Evolutionary conservation across 805 yeast genomes (phyloP).

Genomic region (Jamesozyma gamospora): DNA sequence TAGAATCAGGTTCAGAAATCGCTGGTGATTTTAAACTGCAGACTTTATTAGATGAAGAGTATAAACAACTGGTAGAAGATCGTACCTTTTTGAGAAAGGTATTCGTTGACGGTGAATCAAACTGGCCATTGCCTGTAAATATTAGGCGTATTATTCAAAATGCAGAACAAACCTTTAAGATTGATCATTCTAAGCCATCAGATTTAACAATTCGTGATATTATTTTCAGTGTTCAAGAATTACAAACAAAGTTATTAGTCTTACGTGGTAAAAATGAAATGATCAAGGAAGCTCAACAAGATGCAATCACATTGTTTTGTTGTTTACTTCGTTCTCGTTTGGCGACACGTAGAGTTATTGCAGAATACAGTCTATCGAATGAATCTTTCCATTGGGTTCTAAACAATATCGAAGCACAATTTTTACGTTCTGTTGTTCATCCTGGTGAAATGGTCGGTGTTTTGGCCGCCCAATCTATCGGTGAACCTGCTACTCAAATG

Average conservation of each 20-base stretch:
- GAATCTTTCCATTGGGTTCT: slow-evolving; percentile 92
- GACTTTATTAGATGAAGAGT: slow-evolving; percentile 72
- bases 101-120: slow-evolving; percentile 87
- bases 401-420: slow-evolving; percentile 90
- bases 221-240: slow-evolving; percentile 56
- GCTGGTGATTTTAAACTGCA: slow-evolving; percentile 83
- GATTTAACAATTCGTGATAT: slow-evolving; percentile 81
- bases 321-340: slow-evolving; percentile 87
- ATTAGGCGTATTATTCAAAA: slow-evolving; percentile 93
- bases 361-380: slow-evolving; percentile 76
- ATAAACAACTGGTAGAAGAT: slow-evolving; percentile 63
- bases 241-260: slow-evolving; percentile 60
- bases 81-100: slow-evolving; percentile 74
- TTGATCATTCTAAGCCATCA: slow-evolving; percentile 82
- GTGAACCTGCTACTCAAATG: slow-evolving; percentile 98
- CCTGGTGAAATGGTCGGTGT: slow-evolving; percentile 99
- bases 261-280: slow-evolving; percentile 73
- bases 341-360: slow-evolving; percentile 81
- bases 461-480: slow-evolving; percentile 93
- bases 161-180: slow-evolving; percentile 93
- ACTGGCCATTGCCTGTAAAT: slow-evolving; percentile 97
- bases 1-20: slow-evolving; percentile 87
- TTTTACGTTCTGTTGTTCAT: slow-evolving; percentile 81
- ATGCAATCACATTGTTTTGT: slow-evolving; percentile 84
- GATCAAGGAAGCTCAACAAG: slow-evolving; percentile 76